A percentile compares a stretch with the other conserved stretches of the same genome.
These are phyloP conservation scores for Biscogniauxia mediterranea DNA, from an alignment of 2,329 filamentous ascomycete species.

Conservation along the genomic window DNA sequence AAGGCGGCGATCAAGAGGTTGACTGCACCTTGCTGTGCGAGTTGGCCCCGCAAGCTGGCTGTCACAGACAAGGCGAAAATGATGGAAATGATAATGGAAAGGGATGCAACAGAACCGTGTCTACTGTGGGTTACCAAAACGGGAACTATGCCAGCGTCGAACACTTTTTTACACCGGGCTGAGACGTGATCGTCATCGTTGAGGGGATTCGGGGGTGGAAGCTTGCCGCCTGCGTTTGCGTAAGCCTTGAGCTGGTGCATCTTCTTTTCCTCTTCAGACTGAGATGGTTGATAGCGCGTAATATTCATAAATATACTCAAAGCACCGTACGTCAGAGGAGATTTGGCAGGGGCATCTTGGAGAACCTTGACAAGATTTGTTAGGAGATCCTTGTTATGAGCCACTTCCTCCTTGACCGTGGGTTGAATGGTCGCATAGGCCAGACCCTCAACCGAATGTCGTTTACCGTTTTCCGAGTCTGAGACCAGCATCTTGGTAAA, in stretches of 20 bases:
- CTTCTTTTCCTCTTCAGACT: slow-evolving; percentile 89
- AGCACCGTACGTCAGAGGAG: slow-evolving; percentile 77
- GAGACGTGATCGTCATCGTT: slow-evolving; percentile 75
- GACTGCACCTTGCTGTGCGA: slow-evolving; percentile 92
- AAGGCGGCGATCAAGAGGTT: slow-evolving; percentile 76
- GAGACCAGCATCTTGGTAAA: slow-evolving; percentile 66
- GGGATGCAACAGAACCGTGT: slow-evolving; percentile 66
- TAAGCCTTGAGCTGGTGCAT: slow-evolving; percentile 92
- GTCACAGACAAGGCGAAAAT: slow-evolving; percentile 74
- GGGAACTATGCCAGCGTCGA: slow-evolving; percentile 75
- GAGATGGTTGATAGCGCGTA: slow-evolving; percentile 71
- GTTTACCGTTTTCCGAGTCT: slow-evolving; percentile 55
- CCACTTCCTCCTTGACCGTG: slow-evolving; percentile 78
- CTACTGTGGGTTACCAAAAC: slow-evolving; percentile 76
- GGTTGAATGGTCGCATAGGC: slow-evolving; percentile 89
- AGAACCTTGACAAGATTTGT: slow-evolving; percentile 66
- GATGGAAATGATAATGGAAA: slow-evolving; percentile 72
- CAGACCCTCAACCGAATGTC: slow-evolving; percentile 82
- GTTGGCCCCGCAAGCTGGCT: slow-evolving; percentile 69
- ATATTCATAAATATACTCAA: slow-evolving; percentile 85
- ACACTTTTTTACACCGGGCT: slow-evolving; percentile 71
- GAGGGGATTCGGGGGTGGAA: slow-evolving; percentile 61
- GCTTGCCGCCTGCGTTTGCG: slow-evolving; percentile 75
- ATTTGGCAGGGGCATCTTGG: slow-evolving; percentile 56
- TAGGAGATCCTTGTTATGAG: slow-evolving; percentile 66